Evolutionary conservation across 148 eudicot genomes (phyloP).

Genomic region (Dysphania ambrosioides): DNA sequence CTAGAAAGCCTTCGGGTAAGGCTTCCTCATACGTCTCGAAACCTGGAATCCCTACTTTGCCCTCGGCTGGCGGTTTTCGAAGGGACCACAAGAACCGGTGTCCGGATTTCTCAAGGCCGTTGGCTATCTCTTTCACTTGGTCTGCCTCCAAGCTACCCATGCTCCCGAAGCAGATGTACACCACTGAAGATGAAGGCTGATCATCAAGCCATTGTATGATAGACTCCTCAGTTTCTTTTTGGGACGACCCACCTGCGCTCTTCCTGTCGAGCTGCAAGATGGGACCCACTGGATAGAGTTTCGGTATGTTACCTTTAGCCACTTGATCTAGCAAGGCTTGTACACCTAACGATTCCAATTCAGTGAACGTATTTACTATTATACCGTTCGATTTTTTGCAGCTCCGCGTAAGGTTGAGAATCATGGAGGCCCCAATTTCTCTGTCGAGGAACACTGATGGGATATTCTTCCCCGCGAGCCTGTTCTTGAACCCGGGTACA

Average conservation of each 20-base stretch:
- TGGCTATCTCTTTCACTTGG: conserved; percentile 54
- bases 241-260: conserved; percentile 4
- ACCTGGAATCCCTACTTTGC: background rate
- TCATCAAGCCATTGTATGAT: conserved; percentile 47
- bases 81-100: conserved; percentile 42
- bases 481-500: conserved; percentile 28
- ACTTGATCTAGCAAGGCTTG: conserved; percentile 15
- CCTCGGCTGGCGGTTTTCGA: conserved; percentile 4
- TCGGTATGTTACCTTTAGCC: conserved; percentile 15
- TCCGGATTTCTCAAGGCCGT: conserved; percentile 40
- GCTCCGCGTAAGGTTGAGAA: background rate
- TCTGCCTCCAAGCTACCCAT: conserved; percentile 38
- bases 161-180: conserved; percentile 62
- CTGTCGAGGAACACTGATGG: conserved; percentile 14
- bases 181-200: conserved; percentile 45
- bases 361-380: conserved; percentile 40
- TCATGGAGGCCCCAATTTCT: conserved; percentile 15
- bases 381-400: conserved; percentile 41
- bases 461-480: conserved; percentile 5
- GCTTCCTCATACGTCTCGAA: conserved; percentile 14
- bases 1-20: conserved; percentile 33
- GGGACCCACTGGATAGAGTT: conserved; percentile 54
- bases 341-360: conserved; percentile 31
- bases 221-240: background rate
- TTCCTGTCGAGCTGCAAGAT: conserved; percentile 26